Evolutionary conservation across 331 rosid species (phyloP), one percentile per base, ranked within the genome.

Genomic region (Quercus tomentella): DNA sequence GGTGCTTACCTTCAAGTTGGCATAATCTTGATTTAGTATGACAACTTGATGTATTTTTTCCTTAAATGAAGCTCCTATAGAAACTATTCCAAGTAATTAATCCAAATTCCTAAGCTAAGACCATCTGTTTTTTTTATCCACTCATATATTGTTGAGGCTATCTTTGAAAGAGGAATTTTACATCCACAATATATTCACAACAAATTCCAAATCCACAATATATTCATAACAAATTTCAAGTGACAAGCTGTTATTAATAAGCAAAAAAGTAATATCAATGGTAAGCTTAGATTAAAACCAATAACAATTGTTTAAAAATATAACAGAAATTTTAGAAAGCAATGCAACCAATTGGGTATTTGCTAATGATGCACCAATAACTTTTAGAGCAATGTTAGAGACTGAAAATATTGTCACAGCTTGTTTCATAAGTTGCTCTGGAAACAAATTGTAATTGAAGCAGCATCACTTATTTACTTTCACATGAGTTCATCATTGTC

Each of bases 21-120:
- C 62, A 54, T 31, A 49, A 76, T 28, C 41, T 56, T 68, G 75
- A 73, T 77, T 73, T 81, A 80, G 74, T 51, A 73, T 68, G 82
- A 49, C 84, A 84, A 81, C 80, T 81, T 73, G 80, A 28, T 5
- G 3, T 20, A 71, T n/a, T 41, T 56, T 73, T 57, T 57, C 25
- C 49, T 61, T 10, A 9, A 18, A 1, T 23, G 43, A 74, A 78
- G 72, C 74, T 83, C 74, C 74, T 20, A 21, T 28, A 23, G 28
- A 71, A 79, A 41, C 6, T 18, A 33, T 66, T 66, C 4, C 4
- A 66, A 5, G 16, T 9, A 35, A 17, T 20, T 31, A 4, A 17
- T 65, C 72, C 51, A 67, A 67, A 10, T 67, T 35, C 72, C 28
- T 20, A 35, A 35, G 26, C n/a, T 35, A 67, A 67, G 25, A 7